Evolutionary conservation across 2,329 filamentous ascomycete genomes (phyloP), one percentile per base, ranked within the genome.

Genomic region (Capronia americana): DNA sequence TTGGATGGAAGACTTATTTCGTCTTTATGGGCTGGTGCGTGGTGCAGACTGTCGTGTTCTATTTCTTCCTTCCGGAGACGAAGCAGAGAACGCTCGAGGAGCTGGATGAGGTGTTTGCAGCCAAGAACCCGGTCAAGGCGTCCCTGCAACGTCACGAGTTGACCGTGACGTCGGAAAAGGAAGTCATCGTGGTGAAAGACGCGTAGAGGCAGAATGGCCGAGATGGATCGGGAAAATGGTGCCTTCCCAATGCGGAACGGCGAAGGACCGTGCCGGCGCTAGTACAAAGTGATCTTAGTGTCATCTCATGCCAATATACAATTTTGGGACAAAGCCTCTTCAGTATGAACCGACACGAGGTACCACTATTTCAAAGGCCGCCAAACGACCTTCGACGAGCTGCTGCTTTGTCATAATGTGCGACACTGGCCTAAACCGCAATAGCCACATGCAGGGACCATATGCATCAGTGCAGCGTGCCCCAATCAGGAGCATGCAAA

Each of bases 1-100:
- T 86, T 51, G 79, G 77, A 0, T 87, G 83, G 83, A 80, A 81
- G 67, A 84, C 83, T 0, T 86, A 86, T 70, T 85, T 87, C 61
- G 71, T 80, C 28, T 85, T 85, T 70, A 69, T 72, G 20, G 68
- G 70, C 3, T 78, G 75, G 75, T 71, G 72, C 23, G 55, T 70
- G 12, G 65, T 75, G 4, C 73, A 78, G 61, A 67, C 63, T 8
- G 54, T 71, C 4, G 53, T 77, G 7, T 79, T 85, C 2, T 86
- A 81, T 72, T 80, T 85, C 69, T 76, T 85, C 10, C 80, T 83
- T 11, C 82, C 82, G 0, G 83, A 84, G 73, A 85, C 82, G 8
- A 82, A 81, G 71, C 79, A 80, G 53, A 79, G 82, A 58, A 84
- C 82, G 24, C 28, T 55, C 26, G 53, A 55, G 53, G 53, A 55